Conservation (phyloP, 441 rosid species). For the Corymbia citriodora region DNA sequence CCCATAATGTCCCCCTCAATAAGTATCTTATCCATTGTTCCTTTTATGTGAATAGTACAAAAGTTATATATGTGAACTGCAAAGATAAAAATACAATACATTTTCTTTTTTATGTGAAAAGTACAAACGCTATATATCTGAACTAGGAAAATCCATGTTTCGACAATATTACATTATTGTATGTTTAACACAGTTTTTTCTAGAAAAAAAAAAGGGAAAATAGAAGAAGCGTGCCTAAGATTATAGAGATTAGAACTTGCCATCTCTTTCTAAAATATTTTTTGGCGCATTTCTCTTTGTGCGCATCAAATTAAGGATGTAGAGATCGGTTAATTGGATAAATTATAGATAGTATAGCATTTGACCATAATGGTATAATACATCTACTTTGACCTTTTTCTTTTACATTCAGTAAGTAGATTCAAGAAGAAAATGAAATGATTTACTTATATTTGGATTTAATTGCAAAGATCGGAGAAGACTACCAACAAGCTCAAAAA, state of each 20-base stretch:
- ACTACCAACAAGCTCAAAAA: not conserved
- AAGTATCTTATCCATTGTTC: not conserved
- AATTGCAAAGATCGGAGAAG: not conserved
- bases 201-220: not conserved
- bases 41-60: not conserved
- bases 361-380: not conserved
- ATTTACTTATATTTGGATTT: not conserved
- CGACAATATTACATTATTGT: not conserved
- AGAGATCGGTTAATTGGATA: not conserved
- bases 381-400: not conserved
- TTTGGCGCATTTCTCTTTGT: not conserved
- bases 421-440: not conserved
- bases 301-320: not conserved
- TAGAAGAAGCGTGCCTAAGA: not conserved
- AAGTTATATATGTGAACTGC: not conserved
- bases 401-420: not conserved
- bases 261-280: not conserved
- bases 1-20: not conserved
- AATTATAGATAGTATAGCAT: not conserved
- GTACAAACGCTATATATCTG: fast-evolving
- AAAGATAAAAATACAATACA: too few species aligned
- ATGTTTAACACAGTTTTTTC: not conserved
- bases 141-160: not conserved
- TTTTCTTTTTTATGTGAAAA: not conserved
- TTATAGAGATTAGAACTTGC: not conserved